These are phyloP conservation scores for Haematococcus lacustris DNA, from an alignment of 139 green algal species.

Conservation along the genomic window DNA sequence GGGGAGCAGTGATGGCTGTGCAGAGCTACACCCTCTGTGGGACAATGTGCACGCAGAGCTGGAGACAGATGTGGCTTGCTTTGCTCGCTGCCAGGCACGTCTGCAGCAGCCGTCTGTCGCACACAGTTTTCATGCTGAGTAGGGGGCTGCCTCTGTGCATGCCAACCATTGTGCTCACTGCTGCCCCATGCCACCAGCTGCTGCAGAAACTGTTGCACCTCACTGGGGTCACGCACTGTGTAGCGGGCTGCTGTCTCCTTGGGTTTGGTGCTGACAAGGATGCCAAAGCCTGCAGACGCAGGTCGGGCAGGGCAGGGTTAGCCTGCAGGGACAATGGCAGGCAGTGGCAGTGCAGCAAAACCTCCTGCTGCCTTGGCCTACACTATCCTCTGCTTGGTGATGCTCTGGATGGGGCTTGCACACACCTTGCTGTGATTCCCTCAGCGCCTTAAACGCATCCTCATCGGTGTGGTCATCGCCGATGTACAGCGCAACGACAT, in stretches of 20 bases:
- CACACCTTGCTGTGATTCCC: conserved; percentile 20
- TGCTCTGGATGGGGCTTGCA: neutral
- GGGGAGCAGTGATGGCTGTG: too few species aligned
- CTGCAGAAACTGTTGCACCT: conserved; percentile 65
- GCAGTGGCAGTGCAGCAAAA: neutral
- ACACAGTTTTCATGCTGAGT: too few species aligned
- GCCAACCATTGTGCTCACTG: neutral
- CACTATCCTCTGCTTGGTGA: neutral
- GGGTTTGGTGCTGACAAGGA: conserved; percentile 74
- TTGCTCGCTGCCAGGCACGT: too few species aligned
- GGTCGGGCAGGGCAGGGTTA: neutral
- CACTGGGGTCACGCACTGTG: conserved; percentile 60
- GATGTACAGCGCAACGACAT: conserved; percentile 88
- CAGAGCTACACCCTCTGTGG: too few species aligned
- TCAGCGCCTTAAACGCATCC: conserved; percentile 82
- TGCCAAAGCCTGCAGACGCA: conserved; percentile 48
- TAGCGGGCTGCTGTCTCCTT: conserved; percentile 72
- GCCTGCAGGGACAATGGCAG: neutral
- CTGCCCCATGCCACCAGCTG: conserved; percentile 48
- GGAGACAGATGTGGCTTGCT: too few species aligned
- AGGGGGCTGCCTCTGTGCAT: too few species aligned
- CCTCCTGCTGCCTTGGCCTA: neutral
- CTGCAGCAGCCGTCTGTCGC: too few species aligned
- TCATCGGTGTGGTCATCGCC: conserved; percentile 97
- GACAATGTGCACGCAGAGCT: too few species aligned